Evolutionary conservation across 2,329 filamentous ascomycete species (phyloP).

Genomic region (Aspergillus quadricinctus): DNA sequence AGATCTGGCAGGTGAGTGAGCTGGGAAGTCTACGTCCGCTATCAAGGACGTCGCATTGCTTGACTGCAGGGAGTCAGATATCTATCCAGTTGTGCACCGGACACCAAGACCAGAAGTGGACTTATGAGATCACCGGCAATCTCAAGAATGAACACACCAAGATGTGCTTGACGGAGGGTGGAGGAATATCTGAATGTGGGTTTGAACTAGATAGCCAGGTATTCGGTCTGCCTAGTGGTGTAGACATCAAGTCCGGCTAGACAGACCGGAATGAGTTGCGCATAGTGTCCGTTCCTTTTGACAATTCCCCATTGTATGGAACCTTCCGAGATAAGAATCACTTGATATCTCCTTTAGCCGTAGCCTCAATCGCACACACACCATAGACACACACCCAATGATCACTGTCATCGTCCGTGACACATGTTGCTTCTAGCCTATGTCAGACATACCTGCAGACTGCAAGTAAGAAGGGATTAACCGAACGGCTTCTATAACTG

Average conservation of each 20-base stretch:
- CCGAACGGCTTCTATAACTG: too few species aligned
- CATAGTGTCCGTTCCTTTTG: background rate
- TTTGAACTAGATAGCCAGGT: conserved; percentile 43
- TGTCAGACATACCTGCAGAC: too few species aligned
- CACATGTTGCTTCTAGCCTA: too few species aligned
- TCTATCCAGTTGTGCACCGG: conserved; percentile 13
- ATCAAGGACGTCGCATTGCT: conserved; percentile 29
- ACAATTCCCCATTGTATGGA: background rate
- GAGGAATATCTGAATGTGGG: conserved; percentile 30
- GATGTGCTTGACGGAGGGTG: conserved; percentile 39
- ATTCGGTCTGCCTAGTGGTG: conserved; percentile 44
- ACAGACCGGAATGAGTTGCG: background rate
- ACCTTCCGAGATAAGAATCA: background rate
- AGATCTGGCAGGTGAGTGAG: conserved; percentile 40
- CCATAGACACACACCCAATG: background rate
- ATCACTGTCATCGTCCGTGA: background rate
- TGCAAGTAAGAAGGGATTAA: too few species aligned
- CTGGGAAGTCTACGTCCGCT: conserved; percentile 38
- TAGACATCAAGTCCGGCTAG: conserved; percentile 1
- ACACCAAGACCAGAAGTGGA: conserved; percentile 37
- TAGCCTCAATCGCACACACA: background rate
- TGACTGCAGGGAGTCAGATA: conserved; percentile 22
- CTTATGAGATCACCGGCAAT: conserved; percentile 43
- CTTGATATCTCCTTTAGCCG: background rate
- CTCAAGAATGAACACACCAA: conserved; percentile 32